Conservation (phyloP, 148 eudicot species). For the Spergularia marina region DNA sequence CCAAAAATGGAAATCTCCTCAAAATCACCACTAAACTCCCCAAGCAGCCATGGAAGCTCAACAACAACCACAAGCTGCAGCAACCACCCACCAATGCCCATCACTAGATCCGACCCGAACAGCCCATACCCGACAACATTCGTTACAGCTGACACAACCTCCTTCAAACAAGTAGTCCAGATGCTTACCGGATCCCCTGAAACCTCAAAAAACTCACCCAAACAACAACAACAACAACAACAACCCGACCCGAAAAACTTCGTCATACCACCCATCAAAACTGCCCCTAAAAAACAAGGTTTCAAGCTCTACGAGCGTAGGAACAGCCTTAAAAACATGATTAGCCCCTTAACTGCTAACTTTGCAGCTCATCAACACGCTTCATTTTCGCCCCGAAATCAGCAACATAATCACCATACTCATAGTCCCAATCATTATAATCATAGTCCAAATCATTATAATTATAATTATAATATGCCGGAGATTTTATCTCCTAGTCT, state of each 20-base stretch:
- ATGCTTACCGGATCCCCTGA: constrained; percentile 81
- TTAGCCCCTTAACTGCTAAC: constrained; percentile 35
- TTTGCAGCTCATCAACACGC: constrained; percentile 6
- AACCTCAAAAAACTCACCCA: neutral
- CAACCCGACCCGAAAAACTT: constrained; percentile 14
- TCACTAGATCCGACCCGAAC: constrained; percentile 62
- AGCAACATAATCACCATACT: neutral
- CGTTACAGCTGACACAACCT: constrained; percentile 71
- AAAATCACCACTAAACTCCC: constrained; percentile 39
- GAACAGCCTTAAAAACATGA: constrained; percentile 55
- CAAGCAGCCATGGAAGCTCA: constrained; percentile 19
- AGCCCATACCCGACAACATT: constrained; percentile 81
- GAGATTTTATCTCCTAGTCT: constrained; percentile 75
- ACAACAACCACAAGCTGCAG: neutral
- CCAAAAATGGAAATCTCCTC: constrained; percentile 52
- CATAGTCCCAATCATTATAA: neutral
- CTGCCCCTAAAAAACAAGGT: constrained; percentile 47
- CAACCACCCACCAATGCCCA: constrained; percentile 35
- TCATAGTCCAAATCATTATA: neutral
- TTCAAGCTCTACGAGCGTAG: constrained; percentile 79
- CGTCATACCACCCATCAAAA: constrained; percentile 58
- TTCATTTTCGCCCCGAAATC: constrained; percentile 36
- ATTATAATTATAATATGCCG: constrained; percentile 5
- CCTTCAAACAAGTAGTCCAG: constrained; percentile 88
- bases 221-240: constrained; percentile 20